Conservation (phyloP, 495 filamentous ascomycete species). For the Cercophora sp. region DNA sequence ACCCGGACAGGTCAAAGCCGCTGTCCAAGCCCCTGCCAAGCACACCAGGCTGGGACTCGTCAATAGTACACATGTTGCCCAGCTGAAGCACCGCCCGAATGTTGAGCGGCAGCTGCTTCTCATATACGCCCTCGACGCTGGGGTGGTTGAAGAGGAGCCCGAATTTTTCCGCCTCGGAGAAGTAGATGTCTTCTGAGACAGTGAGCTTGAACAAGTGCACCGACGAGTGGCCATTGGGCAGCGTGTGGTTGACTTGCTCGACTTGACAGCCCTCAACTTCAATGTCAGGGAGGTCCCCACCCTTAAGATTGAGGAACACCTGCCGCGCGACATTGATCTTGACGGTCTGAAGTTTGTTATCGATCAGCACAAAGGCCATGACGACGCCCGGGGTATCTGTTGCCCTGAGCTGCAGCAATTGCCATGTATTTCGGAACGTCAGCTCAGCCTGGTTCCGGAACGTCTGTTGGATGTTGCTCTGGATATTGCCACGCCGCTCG, state of each 20-base stretch:
- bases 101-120: constrained; percentile 82
- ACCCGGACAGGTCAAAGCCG: constrained; percentile 80
- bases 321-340: constrained; percentile 87
- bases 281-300: constrained; percentile 80
- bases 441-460: constrained; percentile 89
- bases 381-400: constrained; percentile 82
- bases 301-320: constrained; percentile 87
- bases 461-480: constrained; percentile 75
- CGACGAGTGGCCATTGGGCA: constrained; percentile 94
- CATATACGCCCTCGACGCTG: constrained; percentile 94
- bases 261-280: constrained; percentile 82
- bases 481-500: constrained; percentile 63
- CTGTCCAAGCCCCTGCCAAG: constrained; percentile 89
- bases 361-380: constrained; percentile 85
- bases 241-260: constrained; percentile 84
- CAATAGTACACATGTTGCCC: constrained; percentile 91
- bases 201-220: constrained; percentile 91
- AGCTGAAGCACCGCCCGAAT: constrained; percentile 82
- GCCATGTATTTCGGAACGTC: constrained; percentile 88
- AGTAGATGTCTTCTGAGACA: constrained; percentile 82
- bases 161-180: constrained; percentile 78
- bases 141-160: constrained; percentile 80
- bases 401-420: constrained; percentile 79
- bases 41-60: constrained; percentile 83
- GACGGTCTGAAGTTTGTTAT: constrained; percentile 79